Percentiles rank a stretch among this genome's conserved stretches.
Evolutionary conservation across 1,139 yeast genomes (phyloP).

Genomic region (Geotrichum citri-aurantii): DNA sequence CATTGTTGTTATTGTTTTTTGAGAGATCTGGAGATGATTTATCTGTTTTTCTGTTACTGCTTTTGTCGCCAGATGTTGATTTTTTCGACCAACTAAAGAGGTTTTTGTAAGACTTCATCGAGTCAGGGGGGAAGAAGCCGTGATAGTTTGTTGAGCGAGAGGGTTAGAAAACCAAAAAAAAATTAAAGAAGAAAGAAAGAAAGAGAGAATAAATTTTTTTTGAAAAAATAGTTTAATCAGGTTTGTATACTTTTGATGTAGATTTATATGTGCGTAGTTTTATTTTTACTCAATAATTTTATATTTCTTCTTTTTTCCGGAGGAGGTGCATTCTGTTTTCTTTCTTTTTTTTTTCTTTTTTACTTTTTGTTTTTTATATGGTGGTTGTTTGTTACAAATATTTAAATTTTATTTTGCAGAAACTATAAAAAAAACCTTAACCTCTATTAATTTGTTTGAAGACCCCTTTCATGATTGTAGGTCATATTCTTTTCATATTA

Average conservation of each 20-base stretch:
- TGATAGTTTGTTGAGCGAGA: background rate
- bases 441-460: background rate
- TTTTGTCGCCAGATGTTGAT: background rate
- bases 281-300: background rate
- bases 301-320: background rate
- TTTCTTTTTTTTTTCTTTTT: background rate
- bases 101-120: slow-evolving; percentile 3
- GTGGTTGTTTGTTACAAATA: background rate
- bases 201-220: background rate
- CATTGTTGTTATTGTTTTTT: background rate
- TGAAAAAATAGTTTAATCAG: background rate
- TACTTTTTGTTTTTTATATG: background rate
- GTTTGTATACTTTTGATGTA: too few relatives aligned
- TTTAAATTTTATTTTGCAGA: background rate
- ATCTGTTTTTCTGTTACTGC: background rate
- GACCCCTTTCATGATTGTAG: background rate
- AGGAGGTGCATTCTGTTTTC: background rate
- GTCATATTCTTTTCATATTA: background rate
- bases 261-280: background rate
- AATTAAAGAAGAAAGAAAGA: background rate
- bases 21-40: background rate
- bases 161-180: background rate
- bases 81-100: background rate
- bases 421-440: background rate
- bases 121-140: background rate